Conservation (phyloP, 352 stramenopile genomes). For the Pythium scleroteichum region DNA sequence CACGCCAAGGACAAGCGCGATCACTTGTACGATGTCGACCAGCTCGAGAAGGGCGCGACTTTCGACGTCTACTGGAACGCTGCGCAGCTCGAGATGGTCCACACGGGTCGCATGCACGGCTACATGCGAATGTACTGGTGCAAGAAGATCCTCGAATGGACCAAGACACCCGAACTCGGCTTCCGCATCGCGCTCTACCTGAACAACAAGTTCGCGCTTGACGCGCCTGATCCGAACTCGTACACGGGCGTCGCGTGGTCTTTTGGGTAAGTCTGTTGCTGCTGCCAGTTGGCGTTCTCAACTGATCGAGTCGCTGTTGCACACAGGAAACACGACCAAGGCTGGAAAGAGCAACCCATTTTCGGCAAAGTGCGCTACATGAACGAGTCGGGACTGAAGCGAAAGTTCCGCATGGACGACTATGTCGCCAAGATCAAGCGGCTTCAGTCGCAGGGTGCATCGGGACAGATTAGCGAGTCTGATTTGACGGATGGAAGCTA, state of each 20-base stretch:
- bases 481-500: background rate
- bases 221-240: slow-evolving; percentile 96
- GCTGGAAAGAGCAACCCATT: slow-evolving; percentile 94
- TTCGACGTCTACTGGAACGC: slow-evolving; percentile 99
- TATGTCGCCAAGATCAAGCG: slow-evolving; percentile 66
- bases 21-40: slow-evolving; percentile 88
- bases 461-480: background rate
- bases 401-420: slow-evolving; percentile 96
- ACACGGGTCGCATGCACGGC: slow-evolving; percentile 91
- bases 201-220: slow-evolving; percentile 99
- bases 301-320: background rate
- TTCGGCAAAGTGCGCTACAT: slow-evolving; percentile 99
- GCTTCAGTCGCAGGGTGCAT: slow-evolving; percentile 2
- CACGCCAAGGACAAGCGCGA: slow-evolving; percentile 89
- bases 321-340: slow-evolving; percentile 95
- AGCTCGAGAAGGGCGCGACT: slow-evolving; percentile 93
- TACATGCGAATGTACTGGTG: slow-evolving; percentile 99
- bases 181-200: slow-evolving; percentile 93
- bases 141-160: slow-evolving; percentile 99
- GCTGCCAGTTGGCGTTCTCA: background rate
- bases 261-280: slow-evolving; percentile 47
- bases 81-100: slow-evolving; percentile 94
- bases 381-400: slow-evolving; percentile 98
- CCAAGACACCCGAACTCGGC: slow-evolving; percentile 85
- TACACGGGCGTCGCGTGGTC: slow-evolving; percentile 83